Evolutionary conservation across 2,329 filamentous ascomycete genomes (phyloP).

Genomic region (Sporothrix luriei): DNA sequence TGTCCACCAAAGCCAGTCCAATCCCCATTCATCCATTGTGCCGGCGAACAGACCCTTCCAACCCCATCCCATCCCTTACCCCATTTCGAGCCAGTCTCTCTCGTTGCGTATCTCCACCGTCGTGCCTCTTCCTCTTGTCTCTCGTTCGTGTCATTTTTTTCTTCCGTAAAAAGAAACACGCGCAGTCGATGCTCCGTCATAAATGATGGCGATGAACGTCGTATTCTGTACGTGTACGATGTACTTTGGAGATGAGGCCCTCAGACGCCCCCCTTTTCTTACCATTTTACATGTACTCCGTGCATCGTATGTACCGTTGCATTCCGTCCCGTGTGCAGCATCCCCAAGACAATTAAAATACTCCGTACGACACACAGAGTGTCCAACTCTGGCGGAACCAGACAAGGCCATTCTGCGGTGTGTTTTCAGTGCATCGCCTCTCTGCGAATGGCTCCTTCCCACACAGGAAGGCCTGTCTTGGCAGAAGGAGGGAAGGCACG

Average conservation of each 20-base stretch:
- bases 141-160: not conserved
- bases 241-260: not conserved
- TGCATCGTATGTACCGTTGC: not conserved
- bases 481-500: not conserved
- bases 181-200: not conserved
- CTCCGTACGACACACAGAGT: not conserved
- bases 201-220: not conserved
- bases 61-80: not conserved
- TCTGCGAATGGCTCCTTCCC: not conserved
- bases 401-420: not conserved
- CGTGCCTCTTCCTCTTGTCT: not conserved
- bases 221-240: not conserved
- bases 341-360: not conserved
- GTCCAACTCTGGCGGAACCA: too few species aligned
- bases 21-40: constrained; percentile 20
- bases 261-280: not conserved
- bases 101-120: not conserved
- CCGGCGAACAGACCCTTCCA: constrained; percentile 22
- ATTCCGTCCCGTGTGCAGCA: constrained; percentile 19
- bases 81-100: not conserved
- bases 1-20: not conserved
- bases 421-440: not conserved
- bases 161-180: not conserved
- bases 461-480: not conserved
- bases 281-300: too few species aligned